phyloP scores from a whole-genome alignment of 495 filamentous ascomycete species.

The Penicillium angulare region DNA sequence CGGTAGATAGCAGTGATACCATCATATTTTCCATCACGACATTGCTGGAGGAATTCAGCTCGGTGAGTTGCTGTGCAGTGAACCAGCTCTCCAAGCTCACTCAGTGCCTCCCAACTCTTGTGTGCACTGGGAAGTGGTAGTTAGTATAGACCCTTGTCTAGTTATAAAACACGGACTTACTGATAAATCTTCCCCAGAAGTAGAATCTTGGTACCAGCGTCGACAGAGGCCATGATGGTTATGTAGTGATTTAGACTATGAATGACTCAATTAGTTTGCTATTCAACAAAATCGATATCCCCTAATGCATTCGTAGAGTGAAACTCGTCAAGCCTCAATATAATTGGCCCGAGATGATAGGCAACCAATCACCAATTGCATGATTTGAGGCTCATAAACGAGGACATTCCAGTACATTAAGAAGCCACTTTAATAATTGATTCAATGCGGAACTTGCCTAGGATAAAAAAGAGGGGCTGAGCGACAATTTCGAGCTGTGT shows the following conservation, averaged over 20 bases:
- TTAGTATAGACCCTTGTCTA: too few relatives aligned
- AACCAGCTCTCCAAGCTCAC: conserved; percentile 49
- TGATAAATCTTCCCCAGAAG: conserved; percentile 41
- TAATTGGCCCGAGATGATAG: too few relatives aligned
- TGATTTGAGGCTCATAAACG: too few relatives aligned
- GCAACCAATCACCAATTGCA: too few relatives aligned
- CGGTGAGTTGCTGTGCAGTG: conserved; percentile 52
- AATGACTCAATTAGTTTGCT: background rate
- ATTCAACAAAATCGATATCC: background rate
- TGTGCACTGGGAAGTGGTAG: too few relatives aligned
- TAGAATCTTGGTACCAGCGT: conserved; percentile 51
- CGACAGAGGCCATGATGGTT: conserved; percentile 17
- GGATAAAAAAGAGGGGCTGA: background rate
- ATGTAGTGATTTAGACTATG: background rate
- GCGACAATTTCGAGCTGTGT: background rate
- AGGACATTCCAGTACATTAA: too few relatives aligned
- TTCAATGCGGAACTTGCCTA: background rate
- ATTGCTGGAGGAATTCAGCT: conserved; percentile 71
- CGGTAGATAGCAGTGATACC: conserved; percentile 70
- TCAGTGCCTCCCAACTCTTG: conserved; percentile 47
- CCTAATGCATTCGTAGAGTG: too few relatives aligned
- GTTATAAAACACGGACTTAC: too few relatives aligned
- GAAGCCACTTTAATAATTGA: too few relatives aligned
- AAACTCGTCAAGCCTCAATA: too few relatives aligned
- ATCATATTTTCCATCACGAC: conserved; percentile 63